Base-by-base conservation (phyloP, 306 rosid genomes). In the Vigna trinervia region DNA sequence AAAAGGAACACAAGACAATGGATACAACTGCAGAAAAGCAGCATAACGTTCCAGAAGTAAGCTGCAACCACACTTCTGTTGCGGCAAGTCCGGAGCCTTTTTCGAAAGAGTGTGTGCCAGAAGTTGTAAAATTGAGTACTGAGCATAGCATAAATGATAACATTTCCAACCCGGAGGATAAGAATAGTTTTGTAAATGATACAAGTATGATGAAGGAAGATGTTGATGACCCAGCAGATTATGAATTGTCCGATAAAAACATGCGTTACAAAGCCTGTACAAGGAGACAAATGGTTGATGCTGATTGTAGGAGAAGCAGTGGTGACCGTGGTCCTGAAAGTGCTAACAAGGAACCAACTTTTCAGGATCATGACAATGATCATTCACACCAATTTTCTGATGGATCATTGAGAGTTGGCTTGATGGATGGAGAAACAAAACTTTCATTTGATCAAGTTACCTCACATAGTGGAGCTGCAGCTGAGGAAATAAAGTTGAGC, bases 381-480 rank as follows among this genome's bases (percentile, higher is more conserved):
- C 51, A 68, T 68, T 80, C 77, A 48, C 50, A 43, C 23, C 50
- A 39, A 23, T 14, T 46, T 74, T 66, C 53, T 66, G 71, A 41
- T 43, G 53, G 36, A 43, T 17, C 71, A 41, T 12, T 20, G 19
- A 12, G 30, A 63, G 75, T 62, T 50, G 85, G 11, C 36, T 63
- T 61, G 69, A 61, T 75, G 23, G 77, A 68, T 46, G 74, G 47
- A 43, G 75, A 75, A 62, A 36, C 38, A 23, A 60, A 68, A 54
- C 57, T 69, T 53, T 80, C 57, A 69, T 69, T 15, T 48, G 73
- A 78, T 36, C 78, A 57, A 69, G 82, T 34, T 74, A 76, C 81
- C 78, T 73, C 78, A 52, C 71, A 60, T 71, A 63, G 52, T 69
- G 80, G 65, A 74, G 74, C 45, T 62, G 77, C 69, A 43, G 54